Evolutionary conservation across 75 land plant species (phyloP).

Genomic region (Sequoia sempervirens): DNA sequence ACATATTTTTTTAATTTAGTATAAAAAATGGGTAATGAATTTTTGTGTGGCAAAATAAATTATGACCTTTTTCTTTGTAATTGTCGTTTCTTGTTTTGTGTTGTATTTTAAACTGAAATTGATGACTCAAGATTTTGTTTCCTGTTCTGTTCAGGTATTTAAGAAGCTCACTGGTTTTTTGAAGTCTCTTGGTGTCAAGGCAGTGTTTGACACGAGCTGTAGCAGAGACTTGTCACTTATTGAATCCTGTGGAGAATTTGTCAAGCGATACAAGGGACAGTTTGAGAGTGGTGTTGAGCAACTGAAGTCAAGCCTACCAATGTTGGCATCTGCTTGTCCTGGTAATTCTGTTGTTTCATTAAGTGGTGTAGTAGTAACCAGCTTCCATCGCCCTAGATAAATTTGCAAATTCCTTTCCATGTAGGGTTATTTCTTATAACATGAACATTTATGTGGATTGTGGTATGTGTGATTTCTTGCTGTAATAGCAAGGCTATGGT

Average conservation of each 20-base stretch:
- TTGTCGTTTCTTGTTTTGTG: background rate
- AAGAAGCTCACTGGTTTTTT: conserved; percentile 79
- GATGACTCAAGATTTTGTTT: background rate
- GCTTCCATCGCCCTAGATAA: background rate
- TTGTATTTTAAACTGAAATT: background rate
- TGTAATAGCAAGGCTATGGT: background rate
- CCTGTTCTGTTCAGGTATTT: conserved; percentile 49
- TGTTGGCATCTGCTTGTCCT: conserved; percentile 95
- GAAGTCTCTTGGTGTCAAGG: conserved; percentile 91
- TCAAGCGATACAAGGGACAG: conserved; percentile 49
- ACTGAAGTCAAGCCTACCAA: conserved; percentile 38
- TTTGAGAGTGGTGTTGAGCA: conserved; percentile 11
- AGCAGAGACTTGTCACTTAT: conserved; percentile 91
- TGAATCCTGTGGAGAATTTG: conserved; percentile 88
- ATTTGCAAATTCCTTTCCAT: background rate
- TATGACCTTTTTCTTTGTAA: background rate
- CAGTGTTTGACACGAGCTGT: conserved; percentile 96
- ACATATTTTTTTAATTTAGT: background rate
- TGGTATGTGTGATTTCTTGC: background rate
- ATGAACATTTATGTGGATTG: background rate
- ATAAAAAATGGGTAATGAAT: background rate
- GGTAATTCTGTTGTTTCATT: conserved; percentile 30
- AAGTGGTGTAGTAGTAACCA: background rate
- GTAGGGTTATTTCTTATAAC: background rate
- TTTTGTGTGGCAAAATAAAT: background rate